Conservation (phyloP, 2,329 filamentous ascomycete species). For the Alternaria consortialis region DNA sequence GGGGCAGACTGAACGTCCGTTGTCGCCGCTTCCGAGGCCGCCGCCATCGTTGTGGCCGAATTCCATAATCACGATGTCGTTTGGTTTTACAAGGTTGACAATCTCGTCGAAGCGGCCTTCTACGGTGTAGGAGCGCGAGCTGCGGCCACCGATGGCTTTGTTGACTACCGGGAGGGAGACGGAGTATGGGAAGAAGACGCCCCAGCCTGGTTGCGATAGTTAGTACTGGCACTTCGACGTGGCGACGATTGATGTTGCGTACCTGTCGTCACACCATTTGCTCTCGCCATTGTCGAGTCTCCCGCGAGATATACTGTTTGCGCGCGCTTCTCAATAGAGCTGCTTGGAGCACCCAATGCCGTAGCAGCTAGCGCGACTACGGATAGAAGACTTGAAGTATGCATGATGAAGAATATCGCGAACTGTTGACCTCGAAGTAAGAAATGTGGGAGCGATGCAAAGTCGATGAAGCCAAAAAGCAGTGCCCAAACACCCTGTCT, state of each 20-base stretch:
- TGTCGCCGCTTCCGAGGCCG: constrained; percentile 63
- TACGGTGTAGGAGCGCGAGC: constrained; percentile 71
- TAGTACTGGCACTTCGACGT: not conserved
- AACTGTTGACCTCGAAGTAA: not conserved
- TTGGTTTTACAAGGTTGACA: constrained; percentile 60
- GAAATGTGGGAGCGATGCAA: not conserved
- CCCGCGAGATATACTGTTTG: constrained; percentile 65
- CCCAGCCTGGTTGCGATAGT: constrained; percentile 64
- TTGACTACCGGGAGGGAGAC: constrained; percentile 65
- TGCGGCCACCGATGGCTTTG: constrained; percentile 71
- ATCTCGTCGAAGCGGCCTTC: constrained; percentile 71
- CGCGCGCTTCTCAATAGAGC: constrained; percentile 37
- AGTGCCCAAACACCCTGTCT: not conserved
- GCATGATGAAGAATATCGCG: not conserved
- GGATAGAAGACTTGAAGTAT: constrained; percentile 27
- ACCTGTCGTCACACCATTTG: constrained; percentile 57
- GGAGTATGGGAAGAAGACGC: constrained; percentile 65
- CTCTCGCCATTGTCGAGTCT: constrained; percentile 68
- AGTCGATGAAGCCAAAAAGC: not conserved
- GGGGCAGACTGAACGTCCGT: constrained; percentile 68
- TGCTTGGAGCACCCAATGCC: constrained; percentile 35
- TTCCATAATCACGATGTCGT: constrained; percentile 75
- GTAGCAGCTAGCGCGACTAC: constrained; percentile 31
- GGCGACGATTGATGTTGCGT: not conserved
- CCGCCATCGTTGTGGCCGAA: constrained; percentile 79